Percentiles rank a stretch among this genome's conserved stretches.
phyloP scores from a whole-genome alignment of 129 eudicot species.

The Centrapalus pauciflorus region DNA sequence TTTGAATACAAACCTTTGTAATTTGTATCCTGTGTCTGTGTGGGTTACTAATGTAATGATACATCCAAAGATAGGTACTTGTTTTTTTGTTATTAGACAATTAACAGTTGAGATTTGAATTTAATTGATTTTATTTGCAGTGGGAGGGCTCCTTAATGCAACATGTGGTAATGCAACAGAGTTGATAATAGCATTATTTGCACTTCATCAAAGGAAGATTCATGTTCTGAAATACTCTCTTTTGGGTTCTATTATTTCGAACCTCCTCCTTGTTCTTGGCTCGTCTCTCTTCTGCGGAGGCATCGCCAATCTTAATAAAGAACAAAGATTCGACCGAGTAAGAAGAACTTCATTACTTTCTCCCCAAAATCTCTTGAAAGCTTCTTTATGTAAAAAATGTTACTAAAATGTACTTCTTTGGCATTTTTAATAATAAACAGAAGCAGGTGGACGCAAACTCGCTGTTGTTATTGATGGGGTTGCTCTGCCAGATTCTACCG shows the following conservation, averaged over 20 bases:
- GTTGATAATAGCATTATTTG: conserved; percentile 80
- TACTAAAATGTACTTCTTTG: too few relatives aligned
- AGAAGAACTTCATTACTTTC: background rate
- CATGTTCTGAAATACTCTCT: conserved; percentile 79
- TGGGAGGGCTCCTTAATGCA: conserved; percentile 94
- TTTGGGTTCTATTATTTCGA: conserved; percentile 79
- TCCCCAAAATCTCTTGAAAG: background rate
- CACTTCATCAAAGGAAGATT: conserved; percentile 56
- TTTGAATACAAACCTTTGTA: too few relatives aligned
- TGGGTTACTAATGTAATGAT: too few relatives aligned
- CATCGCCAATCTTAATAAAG: conserved; percentile 54
- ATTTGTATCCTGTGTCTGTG: too few relatives aligned
- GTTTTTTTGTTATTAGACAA: too few relatives aligned
- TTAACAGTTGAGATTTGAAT: too few relatives aligned
- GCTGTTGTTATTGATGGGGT: conserved; percentile 52
- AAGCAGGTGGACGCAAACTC: conserved; percentile 77
- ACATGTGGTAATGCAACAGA: conserved; percentile 98
- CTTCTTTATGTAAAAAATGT: background rate
- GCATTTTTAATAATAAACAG: conserved; percentile 33
- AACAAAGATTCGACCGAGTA: conserved; percentile 78
- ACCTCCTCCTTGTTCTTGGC: conserved; percentile 91
- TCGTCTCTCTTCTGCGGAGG: conserved; percentile 90
- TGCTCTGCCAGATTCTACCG: conserved; percentile 69
- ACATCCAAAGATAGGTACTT: too few relatives aligned
- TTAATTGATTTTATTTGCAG: too few relatives aligned